Evolutionary conservation across 805 yeast genomes (phyloP).

Genomic region (Kluyveromyces dobzhanskii): DNA sequence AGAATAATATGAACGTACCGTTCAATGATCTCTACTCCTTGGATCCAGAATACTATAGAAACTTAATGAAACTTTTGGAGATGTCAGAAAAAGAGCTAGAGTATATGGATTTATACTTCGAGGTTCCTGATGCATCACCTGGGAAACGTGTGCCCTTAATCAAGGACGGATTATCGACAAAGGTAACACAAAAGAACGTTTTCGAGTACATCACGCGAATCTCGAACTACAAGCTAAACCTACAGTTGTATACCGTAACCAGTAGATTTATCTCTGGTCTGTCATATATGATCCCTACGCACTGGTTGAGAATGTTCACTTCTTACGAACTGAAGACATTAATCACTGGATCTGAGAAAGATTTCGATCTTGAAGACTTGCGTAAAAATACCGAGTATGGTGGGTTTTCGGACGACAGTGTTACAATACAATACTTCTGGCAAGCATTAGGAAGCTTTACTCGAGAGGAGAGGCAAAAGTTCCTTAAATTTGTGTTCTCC

Average conservation of each 20-base stretch:
- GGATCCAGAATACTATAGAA: conserved; percentile 59
- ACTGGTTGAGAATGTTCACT: conserved; percentile 81
- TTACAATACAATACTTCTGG: conserved; percentile 66
- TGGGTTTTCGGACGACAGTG: conserved; percentile 47
- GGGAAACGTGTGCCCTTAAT: conserved; percentile 46
- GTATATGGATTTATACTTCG: conserved; percentile 52
- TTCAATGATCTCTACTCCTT: conserved; percentile 71
- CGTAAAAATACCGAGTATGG: conserved; percentile 53
- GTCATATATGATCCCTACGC: conserved; percentile 53
- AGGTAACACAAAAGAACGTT: conserved; percentile 55
- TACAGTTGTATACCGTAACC: conserved; percentile 47
- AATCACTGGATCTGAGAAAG: conserved; percentile 70
- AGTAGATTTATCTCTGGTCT: conserved; percentile 61
- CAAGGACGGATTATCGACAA: conserved; percentile 46
- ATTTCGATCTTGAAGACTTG: conserved; percentile 66
- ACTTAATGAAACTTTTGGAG: conserved; percentile 51
- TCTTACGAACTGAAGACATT: conserved; percentile 75
- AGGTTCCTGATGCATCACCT: conserved; percentile 43
- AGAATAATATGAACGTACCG: conserved; percentile 31
- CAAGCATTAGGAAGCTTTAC: conserved; percentile 62
- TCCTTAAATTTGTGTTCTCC: conserved; percentile 85
- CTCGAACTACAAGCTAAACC: conserved; percentile 72
- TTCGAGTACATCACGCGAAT: conserved; percentile 68
- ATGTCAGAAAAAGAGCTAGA: conserved; percentile 50
- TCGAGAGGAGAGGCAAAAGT: conserved; percentile 49